A percentile compares a stretch with the other conserved stretches of the same genome.
These are phyloP conservation scores for Halophytophthora batemanensis DNA, from an alignment of 352 stramenopile species.

Conservation along the genomic window DNA sequence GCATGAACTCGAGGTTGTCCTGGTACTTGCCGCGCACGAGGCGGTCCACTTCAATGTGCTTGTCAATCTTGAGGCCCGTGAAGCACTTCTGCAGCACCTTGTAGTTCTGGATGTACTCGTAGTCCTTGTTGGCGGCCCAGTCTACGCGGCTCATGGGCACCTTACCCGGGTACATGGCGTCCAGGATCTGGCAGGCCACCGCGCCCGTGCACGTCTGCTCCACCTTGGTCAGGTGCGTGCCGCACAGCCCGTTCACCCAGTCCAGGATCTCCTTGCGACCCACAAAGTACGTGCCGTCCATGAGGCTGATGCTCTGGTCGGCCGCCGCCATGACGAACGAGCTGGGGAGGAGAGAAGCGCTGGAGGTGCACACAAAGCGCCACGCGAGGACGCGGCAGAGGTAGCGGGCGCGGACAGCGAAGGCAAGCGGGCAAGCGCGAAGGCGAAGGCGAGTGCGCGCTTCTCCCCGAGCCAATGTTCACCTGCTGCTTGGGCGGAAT, in stretches of 20 bases:
- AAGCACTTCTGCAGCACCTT: conserved; percentile 99
- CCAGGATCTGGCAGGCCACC: conserved; percentile 97
- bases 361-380: no score
- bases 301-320: conserved; percentile 92
- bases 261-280: conserved; percentile 97
- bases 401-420: no score
- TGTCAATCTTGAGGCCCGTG: conserved; percentile 93
- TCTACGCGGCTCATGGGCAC: conserved; percentile 97
- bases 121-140: conserved; percentile 96
- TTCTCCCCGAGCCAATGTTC: background rate
- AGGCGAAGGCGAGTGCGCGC: no score
- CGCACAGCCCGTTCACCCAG: conserved; percentile 97
- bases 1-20: conserved; percentile 99
- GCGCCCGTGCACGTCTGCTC: conserved; percentile 96
- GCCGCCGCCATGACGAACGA: conserved; percentile 51
- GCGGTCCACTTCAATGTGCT: conserved; percentile 97
- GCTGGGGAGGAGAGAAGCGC: background rate
- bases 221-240: conserved; percentile 95
- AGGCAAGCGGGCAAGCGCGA: no score
- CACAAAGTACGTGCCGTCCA: conserved; percentile 97
- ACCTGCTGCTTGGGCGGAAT: conserved; percentile 1
- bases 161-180: conserved; percentile 92
- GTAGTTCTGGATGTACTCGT: conserved; percentile 99
- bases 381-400: no score
- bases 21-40: conserved; percentile 99